Base-by-base conservation (phyloP, 2,329 filamentous ascomycete genomes). In the Colletotrichum sp. region DNA sequence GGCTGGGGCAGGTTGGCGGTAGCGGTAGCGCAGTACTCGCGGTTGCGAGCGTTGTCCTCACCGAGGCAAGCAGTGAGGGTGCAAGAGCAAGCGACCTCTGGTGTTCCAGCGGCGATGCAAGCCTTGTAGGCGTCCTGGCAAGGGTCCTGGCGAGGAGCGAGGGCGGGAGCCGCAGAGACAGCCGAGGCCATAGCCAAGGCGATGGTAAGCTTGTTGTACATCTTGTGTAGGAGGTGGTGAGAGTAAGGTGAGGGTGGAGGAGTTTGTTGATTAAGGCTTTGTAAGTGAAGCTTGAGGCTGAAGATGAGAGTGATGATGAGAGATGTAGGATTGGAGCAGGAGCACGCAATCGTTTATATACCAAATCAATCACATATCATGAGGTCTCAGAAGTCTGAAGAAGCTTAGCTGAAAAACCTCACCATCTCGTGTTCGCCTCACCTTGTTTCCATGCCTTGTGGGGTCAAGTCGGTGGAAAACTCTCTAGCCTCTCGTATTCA, bases 1-100 rank as follows among this genome's bases (percentile, higher is more conserved):
- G 75, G 72, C 75, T 66, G 24, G 26, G 72, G 48, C 38, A 74
- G 68, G 72, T 64, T 61, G 13, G 67, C 67, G 1, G 72, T 76
- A 4, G 72, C 72, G 18, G 13, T 69, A 69, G 72, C 67, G 9
- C 75, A 76, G 63, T 26, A 75, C 18, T 72, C 72, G 59, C 75
- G 68, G 64, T 48, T 56, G 36, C 75, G 75, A n/a, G 63, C 75
- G 73, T 65, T 75, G 52, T 77, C 75, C 38, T 77, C 73, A 36
- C 75, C 75, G 3, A 69, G 1, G 28, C 75, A 77, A 4, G 58
- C 52, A 32, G 73, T 58, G 14, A 75, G 65, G 7, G 58, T 65
- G 73, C 75, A 77, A 4, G 48, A 38, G 73, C 75, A 77, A 2
- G 69, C 59, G 28, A 73, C 32, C 59, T 70, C 69, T 18, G 69